Conservation (phyloP, 2,329 filamentous ascomycete genomes). For the Ophiocordyceps sinensis region DNA sequence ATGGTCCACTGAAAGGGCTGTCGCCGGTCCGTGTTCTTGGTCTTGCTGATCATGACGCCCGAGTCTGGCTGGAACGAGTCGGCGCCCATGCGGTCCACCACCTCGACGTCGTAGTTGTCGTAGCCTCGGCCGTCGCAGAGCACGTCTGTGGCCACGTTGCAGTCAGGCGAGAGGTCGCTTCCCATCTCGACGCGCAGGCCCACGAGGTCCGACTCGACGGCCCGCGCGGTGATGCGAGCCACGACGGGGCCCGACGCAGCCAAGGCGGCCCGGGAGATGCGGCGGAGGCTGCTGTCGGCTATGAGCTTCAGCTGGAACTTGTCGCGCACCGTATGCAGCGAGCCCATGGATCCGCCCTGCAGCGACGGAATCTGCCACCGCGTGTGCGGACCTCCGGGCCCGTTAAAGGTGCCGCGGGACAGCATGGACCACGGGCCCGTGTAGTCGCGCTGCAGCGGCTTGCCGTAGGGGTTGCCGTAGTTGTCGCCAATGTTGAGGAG, state of each 20-base stretch:
- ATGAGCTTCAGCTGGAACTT: conserved; percentile 36
- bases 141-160: conserved; percentile 24
- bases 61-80: conserved; percentile 36
- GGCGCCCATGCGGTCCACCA: conserved; percentile 37
- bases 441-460: conserved; percentile 29
- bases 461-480: conserved; percentile 37
- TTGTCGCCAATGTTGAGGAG: conserved; percentile 38
- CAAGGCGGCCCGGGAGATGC: conserved; percentile 27
- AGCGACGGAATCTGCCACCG: conserved; percentile 36
- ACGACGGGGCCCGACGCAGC: conserved; percentile 27
- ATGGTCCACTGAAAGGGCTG: conserved; percentile 39
- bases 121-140: conserved; percentile 37
- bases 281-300: conserved; percentile 25
- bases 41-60: conserved; percentile 39
- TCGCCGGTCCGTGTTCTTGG: conserved; percentile 24
- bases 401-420: conserved; percentile 35
- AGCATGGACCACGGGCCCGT: conserved; percentile 40
- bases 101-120: conserved; percentile 36
- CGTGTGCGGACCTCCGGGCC: conserved; percentile 36
- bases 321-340: conserved; percentile 36
- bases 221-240: conserved; percentile 30
- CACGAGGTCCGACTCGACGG: conserved; percentile 27
- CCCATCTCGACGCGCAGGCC: conserved; percentile 32
- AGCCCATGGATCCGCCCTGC: conserved; percentile 32
- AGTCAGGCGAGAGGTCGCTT: conserved; percentile 27